These are phyloP conservation scores for Barnettozyma hawaiiensis DNA, from an alignment of 1,139 yeast genomes.

Conservation along the genomic window DNA sequence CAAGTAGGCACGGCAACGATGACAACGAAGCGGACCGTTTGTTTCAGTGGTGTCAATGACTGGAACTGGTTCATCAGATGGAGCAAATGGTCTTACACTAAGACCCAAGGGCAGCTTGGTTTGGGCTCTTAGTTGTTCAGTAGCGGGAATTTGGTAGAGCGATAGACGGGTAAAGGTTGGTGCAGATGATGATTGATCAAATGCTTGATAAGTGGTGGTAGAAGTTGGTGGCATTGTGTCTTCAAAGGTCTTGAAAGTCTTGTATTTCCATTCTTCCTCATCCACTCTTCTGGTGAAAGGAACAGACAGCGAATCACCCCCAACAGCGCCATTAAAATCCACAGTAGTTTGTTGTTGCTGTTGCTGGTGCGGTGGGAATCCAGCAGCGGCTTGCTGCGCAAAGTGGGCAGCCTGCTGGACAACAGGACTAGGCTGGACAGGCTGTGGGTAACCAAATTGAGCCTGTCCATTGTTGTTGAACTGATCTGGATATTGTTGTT, in stretches of 20 bases:
- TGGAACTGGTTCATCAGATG: slow-evolving; percentile 50
- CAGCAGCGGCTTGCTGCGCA: slow-evolving; percentile 1
- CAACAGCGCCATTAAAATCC: neutral
- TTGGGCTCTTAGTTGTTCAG: slow-evolving; percentile 62
- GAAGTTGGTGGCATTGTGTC: slow-evolving; percentile 54
- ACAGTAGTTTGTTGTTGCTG: slow-evolving; percentile 4
- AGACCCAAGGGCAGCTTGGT: slow-evolving; percentile 80
- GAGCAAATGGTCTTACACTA: slow-evolving; percentile 81
- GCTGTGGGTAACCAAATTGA: neutral
- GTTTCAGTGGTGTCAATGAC: slow-evolving; percentile 53
- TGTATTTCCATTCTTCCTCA: slow-evolving; percentile 17
- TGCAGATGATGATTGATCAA: slow-evolving; percentile 81
- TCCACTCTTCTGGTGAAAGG: slow-evolving; percentile 17
- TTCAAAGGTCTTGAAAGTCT: slow-evolving; percentile 20
- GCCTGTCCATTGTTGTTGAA: neutral
- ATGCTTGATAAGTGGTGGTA: slow-evolving; percentile 63
- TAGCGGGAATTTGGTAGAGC: slow-evolving; percentile 78
- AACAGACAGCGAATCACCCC: slow-evolving; percentile 17
- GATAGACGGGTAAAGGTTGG: slow-evolving; percentile 76
- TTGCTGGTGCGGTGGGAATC: slow-evolving; percentile 3
- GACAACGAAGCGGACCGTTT: slow-evolving; percentile 81
- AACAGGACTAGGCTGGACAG: neutral
- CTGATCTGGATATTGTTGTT: slow-evolving; percentile 2
- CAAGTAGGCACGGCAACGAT: slow-evolving; percentile 83
- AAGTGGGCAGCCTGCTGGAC: neutral